phyloP scores from a whole-genome alignment of 768 basidiomycete genomes.

The Saitozyma podzolica region DNA sequence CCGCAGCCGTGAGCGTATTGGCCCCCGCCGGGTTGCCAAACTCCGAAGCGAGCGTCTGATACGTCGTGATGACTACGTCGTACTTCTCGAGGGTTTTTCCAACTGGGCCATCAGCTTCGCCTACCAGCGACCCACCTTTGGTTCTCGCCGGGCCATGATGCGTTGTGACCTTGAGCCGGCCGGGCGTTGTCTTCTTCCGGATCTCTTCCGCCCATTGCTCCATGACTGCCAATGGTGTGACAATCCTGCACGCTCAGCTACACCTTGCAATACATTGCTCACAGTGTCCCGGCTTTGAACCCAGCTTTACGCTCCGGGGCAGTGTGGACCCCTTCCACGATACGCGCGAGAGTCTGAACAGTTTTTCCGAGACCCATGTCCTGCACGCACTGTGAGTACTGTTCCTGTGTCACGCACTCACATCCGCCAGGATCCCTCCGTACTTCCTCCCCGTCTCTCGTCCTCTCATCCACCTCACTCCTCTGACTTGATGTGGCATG shows the following conservation, averaged over 20 bases:
- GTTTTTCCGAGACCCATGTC: constrained; percentile 61
- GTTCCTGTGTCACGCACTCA: constrained; percentile 55
- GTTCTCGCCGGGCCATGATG: constrained; percentile 80
- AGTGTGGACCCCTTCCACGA: constrained; percentile 74
- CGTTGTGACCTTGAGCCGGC: constrained; percentile 67
- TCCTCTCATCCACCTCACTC: constrained; percentile 81
- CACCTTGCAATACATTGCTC: constrained; percentile 13
- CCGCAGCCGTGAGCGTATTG: constrained; percentile 56
- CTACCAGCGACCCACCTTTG: constrained; percentile 58
- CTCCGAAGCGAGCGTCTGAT: constrained; percentile 79
- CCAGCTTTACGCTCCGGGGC: constrained; percentile 71
- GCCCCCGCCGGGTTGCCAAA: constrained; percentile 59
- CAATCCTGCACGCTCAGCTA: constrained; percentile 60
- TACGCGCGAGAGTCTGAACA: constrained; percentile 82
- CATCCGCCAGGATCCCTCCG: constrained; percentile 87
- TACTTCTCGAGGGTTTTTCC: constrained; percentile 48
- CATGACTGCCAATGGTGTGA: constrained; percentile 83
- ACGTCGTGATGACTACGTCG: constrained; percentile 70
- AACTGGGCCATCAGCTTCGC: not conserved
- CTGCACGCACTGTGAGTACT: constrained; percentile 18
- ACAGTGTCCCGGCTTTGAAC: constrained; percentile 56
- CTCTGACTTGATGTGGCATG: constrained; percentile 83
- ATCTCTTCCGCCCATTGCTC: constrained; percentile 90
- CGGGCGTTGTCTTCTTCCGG: constrained; percentile 63
- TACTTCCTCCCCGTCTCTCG: constrained; percentile 74